Percentiles rank a stretch among this genome's conserved stretches.
phyloP scores from a whole-genome alignment of 306 rosid species.

The Dryas octopetala region DNA sequence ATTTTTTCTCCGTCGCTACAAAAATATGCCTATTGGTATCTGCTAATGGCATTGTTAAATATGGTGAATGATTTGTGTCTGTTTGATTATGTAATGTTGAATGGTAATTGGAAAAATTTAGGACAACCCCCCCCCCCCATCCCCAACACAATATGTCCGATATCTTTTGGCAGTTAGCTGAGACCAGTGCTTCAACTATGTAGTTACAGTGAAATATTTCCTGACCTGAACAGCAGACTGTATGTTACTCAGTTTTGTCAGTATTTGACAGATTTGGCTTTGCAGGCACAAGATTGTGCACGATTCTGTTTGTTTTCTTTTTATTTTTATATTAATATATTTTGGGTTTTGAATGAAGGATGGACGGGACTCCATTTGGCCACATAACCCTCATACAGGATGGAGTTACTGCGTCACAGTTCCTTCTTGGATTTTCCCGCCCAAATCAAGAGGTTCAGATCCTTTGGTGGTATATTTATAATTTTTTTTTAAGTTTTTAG shows the following conservation, averaged over 20 bases:
- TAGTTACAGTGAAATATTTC: not conserved
- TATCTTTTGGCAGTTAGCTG: not conserved
- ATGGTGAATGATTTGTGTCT: not conserved
- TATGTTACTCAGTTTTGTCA: not conserved
- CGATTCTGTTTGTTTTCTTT: slow-evolving; percentile 2
- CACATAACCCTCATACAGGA: slow-evolving; percentile 57
- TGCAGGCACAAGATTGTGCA: not conserved
- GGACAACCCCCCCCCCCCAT: not conserved
- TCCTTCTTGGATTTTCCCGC: slow-evolving; percentile 71
- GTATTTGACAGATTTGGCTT: not conserved
- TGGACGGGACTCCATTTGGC: slow-evolving; percentile 72
- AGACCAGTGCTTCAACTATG: not conserved
- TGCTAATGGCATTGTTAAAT: not conserved
- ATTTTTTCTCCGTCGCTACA: not conserved
- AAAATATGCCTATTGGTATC: not conserved
- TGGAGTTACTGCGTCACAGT: slow-evolving; percentile 78
- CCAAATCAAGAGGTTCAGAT: slow-evolving; percentile 57
- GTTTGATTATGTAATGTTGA: not conserved
- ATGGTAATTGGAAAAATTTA: not conserved
- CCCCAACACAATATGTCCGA: too few relatives aligned
- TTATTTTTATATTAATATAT: slow-evolving; percentile 3
- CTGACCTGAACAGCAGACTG: not conserved
- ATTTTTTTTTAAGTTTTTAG: not conserved
- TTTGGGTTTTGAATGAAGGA: slow-evolving; percentile 38
- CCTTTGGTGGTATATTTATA: slow-evolving; percentile 57